A percentile compares a stretch with the other conserved stretches of the same genome.
Conservation (phyloP, 2,329 filamentous ascomycete species). For the Emmonsiellopsis sp. region DNA sequence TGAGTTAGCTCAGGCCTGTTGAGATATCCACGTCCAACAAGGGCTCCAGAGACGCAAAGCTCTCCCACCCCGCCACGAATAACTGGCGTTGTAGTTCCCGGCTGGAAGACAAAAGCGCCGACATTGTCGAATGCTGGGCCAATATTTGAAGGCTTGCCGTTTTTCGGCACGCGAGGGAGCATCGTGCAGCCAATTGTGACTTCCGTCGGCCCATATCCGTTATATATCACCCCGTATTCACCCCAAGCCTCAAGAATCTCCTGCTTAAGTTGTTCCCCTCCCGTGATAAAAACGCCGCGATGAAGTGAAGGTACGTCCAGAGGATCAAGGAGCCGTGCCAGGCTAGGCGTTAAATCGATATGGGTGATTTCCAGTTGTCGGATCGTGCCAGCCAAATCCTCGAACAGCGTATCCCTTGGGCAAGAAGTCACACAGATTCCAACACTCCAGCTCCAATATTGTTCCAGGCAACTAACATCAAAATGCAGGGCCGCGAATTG, state of each 20-base stretch:
- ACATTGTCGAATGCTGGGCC: constrained; percentile 82
- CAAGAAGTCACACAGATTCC: constrained; percentile 77
- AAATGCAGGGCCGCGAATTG: constrained; percentile 95
- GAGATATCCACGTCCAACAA: constrained; percentile 85
- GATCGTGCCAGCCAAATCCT: constrained; percentile 69
- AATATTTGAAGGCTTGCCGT: constrained; percentile 80
- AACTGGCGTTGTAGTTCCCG: constrained; percentile 61
- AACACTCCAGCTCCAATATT: constrained; percentile 92
- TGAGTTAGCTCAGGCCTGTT: constrained; percentile 68
- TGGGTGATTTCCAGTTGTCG: constrained; percentile 69
- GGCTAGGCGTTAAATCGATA: constrained; percentile 81
- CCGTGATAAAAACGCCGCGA: constrained; percentile 83
- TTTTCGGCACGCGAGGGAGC: constrained; percentile 67
- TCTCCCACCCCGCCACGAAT: constrained; percentile 74
- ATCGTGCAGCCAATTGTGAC: constrained; percentile 89
- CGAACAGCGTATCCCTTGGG: constrained; percentile 73
- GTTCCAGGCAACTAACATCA: constrained; percentile 85
- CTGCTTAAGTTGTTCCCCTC: constrained; percentile 78
- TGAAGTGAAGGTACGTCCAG: constrained; percentile 72
- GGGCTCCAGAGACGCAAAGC: constrained; percentile 74
- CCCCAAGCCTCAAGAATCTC: constrained; percentile 87
- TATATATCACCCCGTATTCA: constrained; percentile 70
- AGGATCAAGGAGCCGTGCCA: constrained; percentile 70
- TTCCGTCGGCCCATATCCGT: constrained; percentile 87
- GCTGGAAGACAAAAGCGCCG: constrained; percentile 67